Conservation (phyloP, 306 rosid genomes). For the Fragaria ananassa region DNA sequence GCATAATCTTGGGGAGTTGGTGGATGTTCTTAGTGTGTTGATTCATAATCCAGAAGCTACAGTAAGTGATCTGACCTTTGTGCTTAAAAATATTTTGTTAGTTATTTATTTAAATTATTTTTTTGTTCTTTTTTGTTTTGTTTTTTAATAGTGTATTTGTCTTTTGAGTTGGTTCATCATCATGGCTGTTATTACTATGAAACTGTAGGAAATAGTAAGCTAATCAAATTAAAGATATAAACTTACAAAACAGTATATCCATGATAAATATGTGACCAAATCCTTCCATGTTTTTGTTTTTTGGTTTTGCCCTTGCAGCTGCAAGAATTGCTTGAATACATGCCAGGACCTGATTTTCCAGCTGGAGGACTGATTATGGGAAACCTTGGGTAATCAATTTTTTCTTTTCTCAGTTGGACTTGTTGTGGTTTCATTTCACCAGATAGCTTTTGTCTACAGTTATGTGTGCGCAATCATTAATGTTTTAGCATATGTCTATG, state of each 20-base stretch:
- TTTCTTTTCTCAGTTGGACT: constrained; percentile 5
- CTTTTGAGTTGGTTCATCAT: background rate
- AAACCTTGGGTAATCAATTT: constrained; percentile 61
- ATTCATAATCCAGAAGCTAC: constrained; percentile 95
- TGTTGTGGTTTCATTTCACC: background rate
- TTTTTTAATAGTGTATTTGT: background rate
- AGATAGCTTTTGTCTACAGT: background rate
- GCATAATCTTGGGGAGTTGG: constrained; percentile 94
- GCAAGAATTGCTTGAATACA: constrained; percentile 97
- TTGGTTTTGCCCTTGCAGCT: constrained; percentile 46
- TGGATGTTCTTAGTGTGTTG: constrained; percentile 80
- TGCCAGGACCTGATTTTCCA: constrained; percentile 99
- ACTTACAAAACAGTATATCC: background rate
- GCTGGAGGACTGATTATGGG: constrained; percentile 99
- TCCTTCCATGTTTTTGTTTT: background rate
- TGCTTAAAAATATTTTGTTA: background rate
- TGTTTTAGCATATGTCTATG: constrained; percentile 26
- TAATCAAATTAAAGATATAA: background rate
- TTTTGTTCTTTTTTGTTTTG: background rate
- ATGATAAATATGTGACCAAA: background rate
- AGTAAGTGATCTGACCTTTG: constrained; percentile 40
- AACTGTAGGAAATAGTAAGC: background rate
- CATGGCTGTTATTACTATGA: background rate
- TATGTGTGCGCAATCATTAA: constrained; percentile 7
- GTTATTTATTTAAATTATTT: background rate